These are phyloP conservation scores for Moniliophthora roreri DNA, from an alignment of 1,284 basidiomycete genomes.

Conservation along the genomic window DNA sequence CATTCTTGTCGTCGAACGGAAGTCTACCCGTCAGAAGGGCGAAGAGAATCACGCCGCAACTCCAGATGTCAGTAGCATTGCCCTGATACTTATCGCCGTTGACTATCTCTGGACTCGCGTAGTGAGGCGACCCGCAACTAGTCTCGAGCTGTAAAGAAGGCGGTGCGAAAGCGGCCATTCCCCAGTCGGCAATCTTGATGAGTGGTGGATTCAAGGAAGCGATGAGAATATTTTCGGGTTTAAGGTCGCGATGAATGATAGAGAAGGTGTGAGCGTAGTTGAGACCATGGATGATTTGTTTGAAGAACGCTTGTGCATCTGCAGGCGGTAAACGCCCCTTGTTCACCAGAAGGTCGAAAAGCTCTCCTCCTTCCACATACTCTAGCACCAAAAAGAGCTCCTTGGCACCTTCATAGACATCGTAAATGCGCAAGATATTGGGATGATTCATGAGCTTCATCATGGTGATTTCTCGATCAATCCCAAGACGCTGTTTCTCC, in stretches of 20 bases:
- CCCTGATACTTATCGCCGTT: constrained; percentile 94
- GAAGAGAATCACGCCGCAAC: constrained; percentile 98
- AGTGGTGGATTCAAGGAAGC: constrained; percentile 81
- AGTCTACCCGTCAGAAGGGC: constrained; percentile 99
- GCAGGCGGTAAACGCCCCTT: constrained; percentile 79
- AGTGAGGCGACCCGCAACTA: constrained; percentile 96
- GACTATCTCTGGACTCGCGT: constrained; percentile 97
- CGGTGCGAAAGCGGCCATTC: constrained; percentile 94
- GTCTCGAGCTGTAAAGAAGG: constrained; percentile 88
- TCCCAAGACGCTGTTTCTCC: constrained; percentile 89
- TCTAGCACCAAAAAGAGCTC: constrained; percentile 96
- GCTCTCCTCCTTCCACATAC: constrained; percentile 96
- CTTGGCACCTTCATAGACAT: constrained; percentile 93
- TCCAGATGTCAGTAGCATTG: constrained; percentile 94
- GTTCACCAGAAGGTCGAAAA: constrained; percentile 97
- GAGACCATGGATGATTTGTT: constrained; percentile 95
- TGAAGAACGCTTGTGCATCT: constrained; percentile 94
- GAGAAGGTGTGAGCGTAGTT: constrained; percentile 99
- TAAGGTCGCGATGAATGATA: constrained; percentile 98
- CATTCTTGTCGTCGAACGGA: constrained; percentile 89
- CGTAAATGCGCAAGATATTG: constrained; percentile 94
- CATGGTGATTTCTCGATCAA: constrained; percentile 98
- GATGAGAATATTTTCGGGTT: constrained; percentile 96
- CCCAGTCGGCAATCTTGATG: constrained; percentile 98
- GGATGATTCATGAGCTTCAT: constrained; percentile 99